Evolutionary conservation across 129 eudicot genomes (phyloP).

Genomic region (Rutidosis leptorrhynchoides): DNA sequence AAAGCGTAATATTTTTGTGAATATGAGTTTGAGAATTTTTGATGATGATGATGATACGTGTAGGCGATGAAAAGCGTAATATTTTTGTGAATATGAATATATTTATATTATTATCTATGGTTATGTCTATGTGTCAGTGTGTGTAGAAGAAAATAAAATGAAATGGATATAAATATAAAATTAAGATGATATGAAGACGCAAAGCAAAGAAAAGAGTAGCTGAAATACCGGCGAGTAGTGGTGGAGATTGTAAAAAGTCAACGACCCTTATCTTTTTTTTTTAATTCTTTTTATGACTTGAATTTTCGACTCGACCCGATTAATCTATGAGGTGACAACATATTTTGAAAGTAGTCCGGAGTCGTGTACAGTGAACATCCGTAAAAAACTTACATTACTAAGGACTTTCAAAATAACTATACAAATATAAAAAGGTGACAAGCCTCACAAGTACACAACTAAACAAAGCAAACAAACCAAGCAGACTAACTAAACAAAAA

Average conservation of each 20-base stretch:
- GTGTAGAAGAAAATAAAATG: background rate
- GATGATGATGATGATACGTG: constrained; percentile 13
- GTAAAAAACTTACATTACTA: no score
- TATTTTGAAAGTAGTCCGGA: no score
- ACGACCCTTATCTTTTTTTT: constrained; percentile 2
- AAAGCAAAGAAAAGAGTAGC: constrained; percentile 31
- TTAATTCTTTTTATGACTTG: background rate
- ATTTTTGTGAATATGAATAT: background rate
- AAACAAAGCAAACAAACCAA: no score
- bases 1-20: background rate
- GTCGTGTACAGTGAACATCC: no score
- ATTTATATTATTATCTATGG: background rate
- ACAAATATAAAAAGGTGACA: no score
- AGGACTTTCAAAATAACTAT: no score
- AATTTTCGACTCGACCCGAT: no score
- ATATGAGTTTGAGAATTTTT: background rate
- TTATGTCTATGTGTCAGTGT: background rate
- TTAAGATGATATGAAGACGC: constrained; percentile 19
- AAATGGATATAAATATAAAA: background rate
- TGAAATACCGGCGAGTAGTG: constrained; percentile 24
- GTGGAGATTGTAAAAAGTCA: constrained; percentile 19
- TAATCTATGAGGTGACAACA: no score
- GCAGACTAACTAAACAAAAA: no score
- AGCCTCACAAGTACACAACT: no score
- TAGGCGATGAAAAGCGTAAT: constrained; percentile 7